These are phyloP conservation scores for Dendrobium officinale DNA, from an alignment of 106 monocot genomes.

Conservation along the genomic window DNA sequence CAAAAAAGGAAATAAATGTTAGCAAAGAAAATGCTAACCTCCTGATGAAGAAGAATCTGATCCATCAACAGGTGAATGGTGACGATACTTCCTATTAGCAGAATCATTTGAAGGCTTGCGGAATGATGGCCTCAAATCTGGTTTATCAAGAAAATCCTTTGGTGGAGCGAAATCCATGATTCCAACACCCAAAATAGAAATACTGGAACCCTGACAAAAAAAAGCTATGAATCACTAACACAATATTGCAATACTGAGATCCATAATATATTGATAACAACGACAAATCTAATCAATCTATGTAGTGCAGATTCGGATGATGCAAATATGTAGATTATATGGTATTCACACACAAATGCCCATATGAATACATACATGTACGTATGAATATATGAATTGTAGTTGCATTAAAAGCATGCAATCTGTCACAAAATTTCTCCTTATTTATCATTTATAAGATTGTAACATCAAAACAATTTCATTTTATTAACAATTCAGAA, in stretches of 20 bases:
- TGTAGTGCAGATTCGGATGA: neutral
- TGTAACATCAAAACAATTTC: neutral
- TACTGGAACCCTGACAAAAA: neutral
- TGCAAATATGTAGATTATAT: neutral
- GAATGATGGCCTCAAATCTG: slow-evolving; percentile 46
- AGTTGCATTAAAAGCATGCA: neutral
- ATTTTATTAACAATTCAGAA: neutral
- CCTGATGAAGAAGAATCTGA: slow-evolving; percentile 52
- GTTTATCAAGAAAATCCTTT: slow-evolving; percentile 20
- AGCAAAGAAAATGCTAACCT: slow-evolving; percentile 21
- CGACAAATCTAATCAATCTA: neutral
- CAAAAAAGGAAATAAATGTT: neutral
- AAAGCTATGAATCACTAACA: neutral
- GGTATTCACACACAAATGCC: neutral
- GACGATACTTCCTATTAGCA: slow-evolving; percentile 51
- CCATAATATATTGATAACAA: neutral
- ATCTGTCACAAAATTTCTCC: neutral
- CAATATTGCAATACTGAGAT: neutral
- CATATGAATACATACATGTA: neutral
- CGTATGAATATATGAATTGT: neutral
- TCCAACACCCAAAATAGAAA: neutral
- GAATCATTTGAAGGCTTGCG: slow-evolving; percentile 47
- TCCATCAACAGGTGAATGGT: slow-evolving; percentile 36
- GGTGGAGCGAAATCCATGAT: slow-evolving; percentile 33
- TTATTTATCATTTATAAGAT: neutral